Conservation (phyloP, 1,284 basidiomycete genomes). For the Cutaneotrichosporon curvatum region DNA sequence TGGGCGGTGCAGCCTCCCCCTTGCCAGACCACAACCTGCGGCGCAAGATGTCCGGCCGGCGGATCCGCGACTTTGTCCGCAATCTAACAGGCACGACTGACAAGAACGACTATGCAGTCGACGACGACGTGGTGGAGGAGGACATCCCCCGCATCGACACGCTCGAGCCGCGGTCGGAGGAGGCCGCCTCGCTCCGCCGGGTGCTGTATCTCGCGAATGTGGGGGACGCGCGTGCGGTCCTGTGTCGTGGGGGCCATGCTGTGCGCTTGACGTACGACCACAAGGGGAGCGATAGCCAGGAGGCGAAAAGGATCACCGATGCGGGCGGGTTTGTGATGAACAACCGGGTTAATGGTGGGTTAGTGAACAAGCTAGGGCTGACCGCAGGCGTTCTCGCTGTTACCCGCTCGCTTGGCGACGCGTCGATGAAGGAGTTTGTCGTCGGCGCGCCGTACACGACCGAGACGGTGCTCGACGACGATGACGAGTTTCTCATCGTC, state of each 20-base stretch:
- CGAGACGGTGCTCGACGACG: conserved; percentile 79
- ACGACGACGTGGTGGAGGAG: conserved; percentile 23
- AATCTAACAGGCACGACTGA: conserved; percentile 30
- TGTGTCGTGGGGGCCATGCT: conserved; percentile 70
- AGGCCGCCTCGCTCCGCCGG: conserved; percentile 49
- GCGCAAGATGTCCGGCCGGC: conserved; percentile 32
- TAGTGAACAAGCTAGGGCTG: conserved; percentile 12
- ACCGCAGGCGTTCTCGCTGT: conserved; percentile 76
- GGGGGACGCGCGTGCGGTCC: conserved; percentile 54
- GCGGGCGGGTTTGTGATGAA: conserved; percentile 99
- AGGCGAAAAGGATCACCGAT: conserved; percentile 94
- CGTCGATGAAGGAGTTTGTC: conserved; percentile 99
- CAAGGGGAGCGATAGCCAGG: conserved; percentile 94
- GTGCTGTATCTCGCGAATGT: conserved; percentile 96
- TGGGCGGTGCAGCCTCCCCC: conserved; percentile 22
- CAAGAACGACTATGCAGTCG: conserved; percentile 22
- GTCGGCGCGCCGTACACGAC: conserved; percentile 98
- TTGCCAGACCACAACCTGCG: conserved; percentile 15
- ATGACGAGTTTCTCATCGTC: conserved; percentile 90
- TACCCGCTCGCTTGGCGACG: conserved; percentile 90
- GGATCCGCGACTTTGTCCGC: conserved; percentile 44
- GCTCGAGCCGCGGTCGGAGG: conserved; percentile 35
- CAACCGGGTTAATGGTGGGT: conserved; percentile 79
- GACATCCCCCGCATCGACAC: conserved; percentile 35
- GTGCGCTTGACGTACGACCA: conserved; percentile 96